phyloP scores from a whole-genome alignment of 2,329 filamentous ascomycete genomes.

The Lachnellula willkommii region DNA sequence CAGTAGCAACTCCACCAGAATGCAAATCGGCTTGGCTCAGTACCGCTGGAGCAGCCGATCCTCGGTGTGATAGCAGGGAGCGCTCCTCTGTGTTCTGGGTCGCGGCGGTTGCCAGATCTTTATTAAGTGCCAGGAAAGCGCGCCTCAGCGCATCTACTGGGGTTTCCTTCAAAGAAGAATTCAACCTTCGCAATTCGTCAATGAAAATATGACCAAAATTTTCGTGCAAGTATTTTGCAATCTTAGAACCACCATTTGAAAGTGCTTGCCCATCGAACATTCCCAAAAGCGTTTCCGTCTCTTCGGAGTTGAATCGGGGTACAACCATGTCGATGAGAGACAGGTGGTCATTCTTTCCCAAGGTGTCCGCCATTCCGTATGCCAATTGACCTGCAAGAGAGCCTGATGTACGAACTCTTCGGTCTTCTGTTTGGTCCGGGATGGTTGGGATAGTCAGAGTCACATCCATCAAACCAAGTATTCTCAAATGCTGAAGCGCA shows the following conservation, averaged over 20 bases:
- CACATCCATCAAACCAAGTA: constrained; percentile 95
- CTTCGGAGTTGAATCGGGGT: constrained; percentile 81
- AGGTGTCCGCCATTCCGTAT: constrained; percentile 95
- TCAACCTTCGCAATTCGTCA: constrained; percentile 71
- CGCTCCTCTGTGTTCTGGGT: constrained; percentile 76
- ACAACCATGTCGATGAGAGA: constrained; percentile 95
- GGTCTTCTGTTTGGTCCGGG: constrained; percentile 90
- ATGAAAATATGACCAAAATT: constrained; percentile 85
- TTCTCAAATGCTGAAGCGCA: constrained; percentile 73
- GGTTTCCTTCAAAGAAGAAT: constrained; percentile 62
- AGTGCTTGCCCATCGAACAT: constrained; percentile 93
- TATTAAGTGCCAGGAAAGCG: constrained; percentile 85
- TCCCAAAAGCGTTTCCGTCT: constrained; percentile 86
- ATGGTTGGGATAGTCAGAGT: constrained; percentile 90
- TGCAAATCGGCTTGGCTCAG: constrained; percentile 84
- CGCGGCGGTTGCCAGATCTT: constrained; percentile 82
- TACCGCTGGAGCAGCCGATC: constrained; percentile 66
- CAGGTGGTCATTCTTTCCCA: constrained; percentile 88
- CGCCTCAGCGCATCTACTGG: constrained; percentile 78
- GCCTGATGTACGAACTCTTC: constrained; percentile 94
- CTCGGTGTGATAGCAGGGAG: constrained; percentile 60
- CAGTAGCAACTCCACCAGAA: constrained; percentile 86
- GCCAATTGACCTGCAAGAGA: constrained; percentile 84
- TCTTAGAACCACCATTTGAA: constrained; percentile 84
- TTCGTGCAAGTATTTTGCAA: constrained; percentile 94